phyloP scores from a whole-genome alignment of 805 yeast species.

The Yarrowia sp. region DNA sequence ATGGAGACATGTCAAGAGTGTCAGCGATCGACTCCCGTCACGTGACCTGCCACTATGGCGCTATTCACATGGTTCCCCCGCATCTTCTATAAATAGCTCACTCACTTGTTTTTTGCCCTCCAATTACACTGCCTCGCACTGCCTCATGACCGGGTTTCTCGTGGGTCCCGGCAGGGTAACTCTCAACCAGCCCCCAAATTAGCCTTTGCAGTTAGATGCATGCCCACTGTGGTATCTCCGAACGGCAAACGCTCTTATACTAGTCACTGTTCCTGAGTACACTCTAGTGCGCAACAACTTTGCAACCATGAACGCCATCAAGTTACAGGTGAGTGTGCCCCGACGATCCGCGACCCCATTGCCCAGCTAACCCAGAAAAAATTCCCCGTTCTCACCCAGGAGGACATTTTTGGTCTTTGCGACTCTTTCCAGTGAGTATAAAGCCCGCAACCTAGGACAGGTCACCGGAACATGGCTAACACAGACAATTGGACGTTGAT shows the following conservation, averaged over 20 bases:
- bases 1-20: too few relatives aligned
- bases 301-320: slow-evolving; percentile 64
- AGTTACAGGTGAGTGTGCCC: slow-evolving; percentile 59
- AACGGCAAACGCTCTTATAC: slow-evolving; percentile 10
- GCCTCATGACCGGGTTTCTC: background rate
- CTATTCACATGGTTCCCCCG: too few relatives aligned
- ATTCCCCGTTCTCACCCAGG: slow-evolving; percentile 84
- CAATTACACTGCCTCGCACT: background rate
- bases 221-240: slow-evolving; percentile 32
- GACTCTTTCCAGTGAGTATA: slow-evolving; percentile 68
- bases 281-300: slow-evolving; percentile 3
- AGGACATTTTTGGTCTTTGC: slow-evolving; percentile 82
- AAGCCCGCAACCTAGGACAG: slow-evolving; percentile 1
- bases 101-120: background rate
- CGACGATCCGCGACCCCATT: slow-evolving; percentile 1
- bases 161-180: slow-evolving; percentile 12
- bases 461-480: slow-evolving; percentile 9
- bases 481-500: slow-evolving; percentile 76
- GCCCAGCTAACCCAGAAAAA: slow-evolving; percentile 60
- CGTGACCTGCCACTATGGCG: too few relatives aligned
- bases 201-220: slow-evolving; percentile 8
- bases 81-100: slow-evolving; percentile 1
- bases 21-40: too few relatives aligned
- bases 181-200: slow-evolving; percentile 20
- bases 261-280: background rate